Percentiles rank a stretch among this genome's conserved stretches.
These are phyloP conservation scores for Myxozyma monticola DNA, from an alignment of 805 yeast species.

Conservation along the genomic window DNA sequence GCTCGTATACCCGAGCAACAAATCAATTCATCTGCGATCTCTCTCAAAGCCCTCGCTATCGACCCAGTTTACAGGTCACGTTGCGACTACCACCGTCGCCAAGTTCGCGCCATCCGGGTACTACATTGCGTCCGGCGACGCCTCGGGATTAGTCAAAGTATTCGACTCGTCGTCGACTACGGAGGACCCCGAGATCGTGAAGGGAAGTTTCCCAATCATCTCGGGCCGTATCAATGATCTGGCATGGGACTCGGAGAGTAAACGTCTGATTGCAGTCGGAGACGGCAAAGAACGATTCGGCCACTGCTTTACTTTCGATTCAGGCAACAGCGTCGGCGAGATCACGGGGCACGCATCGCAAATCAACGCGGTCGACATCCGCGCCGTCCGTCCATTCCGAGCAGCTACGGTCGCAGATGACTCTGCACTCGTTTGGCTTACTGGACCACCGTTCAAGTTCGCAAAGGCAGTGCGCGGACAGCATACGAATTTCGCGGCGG, in stretches of 20 bases:
- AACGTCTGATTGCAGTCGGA: conserved; percentile 90
- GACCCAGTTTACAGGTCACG: conserved; percentile 74
- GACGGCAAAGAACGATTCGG: conserved; percentile 91
- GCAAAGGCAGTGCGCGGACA: conserved; percentile 66
- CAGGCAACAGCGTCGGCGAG: conserved; percentile 97
- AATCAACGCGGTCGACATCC: conserved; percentile 80
- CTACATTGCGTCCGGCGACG: conserved; percentile 90
- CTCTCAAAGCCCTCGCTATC: conserved; percentile 53
- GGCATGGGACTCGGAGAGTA: conserved; percentile 89
- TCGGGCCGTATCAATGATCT: conserved; percentile 79
- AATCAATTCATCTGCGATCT: conserved; percentile 71
- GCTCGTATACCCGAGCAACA: conserved; percentile 79
- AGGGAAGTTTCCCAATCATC: conserved; percentile 70
- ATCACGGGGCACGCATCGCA: conserved; percentile 86
- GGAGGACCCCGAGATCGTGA: conserved; percentile 56
- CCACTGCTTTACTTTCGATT: conserved; percentile 87
- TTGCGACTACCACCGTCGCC: conserved; percentile 73
- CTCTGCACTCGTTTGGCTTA: conserved; percentile 74
- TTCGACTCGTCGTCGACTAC: conserved; percentile 61
- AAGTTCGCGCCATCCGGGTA: conserved; percentile 86
- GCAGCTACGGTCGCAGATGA: conserved; percentile 94
- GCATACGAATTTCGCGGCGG: conserved; percentile 78
- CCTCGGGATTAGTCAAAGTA: conserved; percentile 80
- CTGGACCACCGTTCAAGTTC: conserved; percentile 95
- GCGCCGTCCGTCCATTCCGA: conserved; percentile 84